Conservation (phyloP, 495 filamentous ascomycete species). For the Penicillium mononematosum region DNA sequence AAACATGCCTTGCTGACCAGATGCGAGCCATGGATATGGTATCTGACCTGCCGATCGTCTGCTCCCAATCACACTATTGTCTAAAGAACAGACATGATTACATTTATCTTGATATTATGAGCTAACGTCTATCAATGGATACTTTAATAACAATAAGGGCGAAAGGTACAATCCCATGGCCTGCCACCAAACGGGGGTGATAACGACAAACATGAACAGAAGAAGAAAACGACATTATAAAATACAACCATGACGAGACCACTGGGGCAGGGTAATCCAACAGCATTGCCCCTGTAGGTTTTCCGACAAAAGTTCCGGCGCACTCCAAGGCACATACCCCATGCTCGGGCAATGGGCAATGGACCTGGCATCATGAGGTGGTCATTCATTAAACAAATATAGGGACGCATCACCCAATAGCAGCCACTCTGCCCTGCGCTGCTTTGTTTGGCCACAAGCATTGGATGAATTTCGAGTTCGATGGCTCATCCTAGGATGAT, state of each 20-base stretch:
- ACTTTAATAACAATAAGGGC: constrained; percentile 23
- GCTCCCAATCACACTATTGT: neutral
- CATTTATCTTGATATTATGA: constrained; percentile 25
- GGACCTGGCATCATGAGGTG: constrained; percentile 41
- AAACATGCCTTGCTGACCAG: constrained; percentile 3
- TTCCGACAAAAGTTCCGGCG: constrained; percentile 10
- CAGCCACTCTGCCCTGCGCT: constrained; percentile 16
- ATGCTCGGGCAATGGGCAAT: constrained; percentile 31
- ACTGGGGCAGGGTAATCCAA: constrained; percentile 8
- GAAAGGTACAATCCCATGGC: constrained; percentile 22
- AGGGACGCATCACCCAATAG: constrained; percentile 27
- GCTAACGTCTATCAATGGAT: constrained; percentile 23
- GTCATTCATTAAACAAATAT: constrained; percentile 48
- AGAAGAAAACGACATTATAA: constrained; percentile 31
- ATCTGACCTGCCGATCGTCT: neutral
- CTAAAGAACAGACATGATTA: constrained; percentile 18
- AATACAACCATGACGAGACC: constrained; percentile 28
- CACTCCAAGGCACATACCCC: constrained; percentile 23
- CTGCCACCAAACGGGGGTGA: constrained; percentile 22
- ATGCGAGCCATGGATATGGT: neutral
- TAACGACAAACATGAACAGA: constrained; percentile 36
- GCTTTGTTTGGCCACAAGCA: constrained; percentile 15
- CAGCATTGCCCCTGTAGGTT: constrained; percentile 10
- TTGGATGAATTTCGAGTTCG: constrained; percentile 18
- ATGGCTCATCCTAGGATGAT: constrained; percentile 12